Evolutionary conservation across 1,284 basidiomycete species (phyloP), one percentile per base, ranked within the genome.

Genomic region (Cutaneotrichosporon spelunceum): DNA sequence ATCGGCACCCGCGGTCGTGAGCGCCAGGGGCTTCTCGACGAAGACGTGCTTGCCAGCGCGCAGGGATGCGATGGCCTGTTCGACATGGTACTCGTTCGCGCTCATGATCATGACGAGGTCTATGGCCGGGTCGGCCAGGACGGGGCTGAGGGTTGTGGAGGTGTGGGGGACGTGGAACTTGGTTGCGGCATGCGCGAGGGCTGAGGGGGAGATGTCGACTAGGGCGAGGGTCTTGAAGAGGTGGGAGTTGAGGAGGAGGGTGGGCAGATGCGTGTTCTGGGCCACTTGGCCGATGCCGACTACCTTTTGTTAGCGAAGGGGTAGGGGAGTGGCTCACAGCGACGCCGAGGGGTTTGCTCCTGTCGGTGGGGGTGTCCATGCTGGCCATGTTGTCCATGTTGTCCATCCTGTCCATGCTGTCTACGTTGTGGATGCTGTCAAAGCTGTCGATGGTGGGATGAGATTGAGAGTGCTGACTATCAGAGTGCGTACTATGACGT

Each of bases 1-100:
- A n/a, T 69, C 60, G 0, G 70, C 73, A 10, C 71, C 72, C n/a
- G 58, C 56, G 4, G 57, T 42, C 1, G 64, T 68, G 21, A 73
- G 61, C 14, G 66, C 65, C 69, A 75, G 74, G 1, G 75, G 75
- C 62, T 77, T 77, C 66, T 77, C 75, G 54, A 77, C 66, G 45
- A 77, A 68, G 21, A 77, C 73, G 50, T 68, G 62, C 55, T 72
- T 75, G n/a, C 66, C 61, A 0, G 66, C 66, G 1, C 65, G 24
- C 4, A 67, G 57, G 0, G 68, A 61, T 3, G 60, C 54, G 34
- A 71, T 50, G 0, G 70, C 48, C 55, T 70, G 64, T 9, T 42
- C 14, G 27, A 61, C 61, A 24, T 66, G 64, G 39, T 60, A 66
- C 52, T 66, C 61, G 61, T 75, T 68, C 5, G 71, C 68, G 11